Percentiles rank a stretch among this genome's conserved stretches.
These are phyloP conservation scores for Colletotrichum sidae DNA, from an alignment of 2,329 filamentous ascomycete genomes.

Conservation along the genomic window DNA sequence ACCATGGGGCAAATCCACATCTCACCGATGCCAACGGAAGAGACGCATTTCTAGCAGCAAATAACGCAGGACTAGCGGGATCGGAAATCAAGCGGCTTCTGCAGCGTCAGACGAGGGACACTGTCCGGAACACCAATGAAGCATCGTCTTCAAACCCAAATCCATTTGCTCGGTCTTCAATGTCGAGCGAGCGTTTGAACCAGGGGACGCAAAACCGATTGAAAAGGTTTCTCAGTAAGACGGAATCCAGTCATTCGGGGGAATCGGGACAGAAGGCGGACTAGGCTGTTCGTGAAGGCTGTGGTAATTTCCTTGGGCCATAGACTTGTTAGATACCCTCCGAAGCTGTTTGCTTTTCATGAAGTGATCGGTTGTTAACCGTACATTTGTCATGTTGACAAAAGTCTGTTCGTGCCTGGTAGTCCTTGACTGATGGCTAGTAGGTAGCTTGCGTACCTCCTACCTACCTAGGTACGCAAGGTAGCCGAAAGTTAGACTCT, in stretches of 20 bases:
- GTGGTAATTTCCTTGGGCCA: background rate
- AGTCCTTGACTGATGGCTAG: too few relatives aligned
- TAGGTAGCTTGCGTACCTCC: too few relatives aligned
- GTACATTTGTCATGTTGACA: background rate
- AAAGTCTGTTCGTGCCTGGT: too few relatives aligned
- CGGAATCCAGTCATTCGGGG: constrained; percentile 18
- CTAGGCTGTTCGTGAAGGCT: background rate
- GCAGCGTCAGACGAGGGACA: constrained; percentile 8
- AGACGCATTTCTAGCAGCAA: constrained; percentile 34
- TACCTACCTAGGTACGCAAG: too few relatives aligned
- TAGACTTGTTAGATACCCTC: constrained; percentile 10
- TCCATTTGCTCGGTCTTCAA: constrained; percentile 19
- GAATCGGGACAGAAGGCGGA: constrained; percentile 11
- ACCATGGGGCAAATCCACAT: constrained; percentile 39
- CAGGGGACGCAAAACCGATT: background rate
- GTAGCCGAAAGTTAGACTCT: too few relatives aligned
- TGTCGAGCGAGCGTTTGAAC: constrained; percentile 16
- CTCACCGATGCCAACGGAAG: constrained; percentile 35
- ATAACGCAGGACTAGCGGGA: constrained; percentile 29
- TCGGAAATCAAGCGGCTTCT: constrained; percentile 34
- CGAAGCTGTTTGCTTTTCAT: background rate
- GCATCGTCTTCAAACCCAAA: constrained; percentile 29
- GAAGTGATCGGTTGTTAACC: background rate
- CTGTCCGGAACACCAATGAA: constrained; percentile 15
- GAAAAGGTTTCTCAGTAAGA: constrained; percentile 24